phyloP scores from a whole-genome alignment of 768 basidiomycete genomes.

The Termitomyces sp. region DNA sequence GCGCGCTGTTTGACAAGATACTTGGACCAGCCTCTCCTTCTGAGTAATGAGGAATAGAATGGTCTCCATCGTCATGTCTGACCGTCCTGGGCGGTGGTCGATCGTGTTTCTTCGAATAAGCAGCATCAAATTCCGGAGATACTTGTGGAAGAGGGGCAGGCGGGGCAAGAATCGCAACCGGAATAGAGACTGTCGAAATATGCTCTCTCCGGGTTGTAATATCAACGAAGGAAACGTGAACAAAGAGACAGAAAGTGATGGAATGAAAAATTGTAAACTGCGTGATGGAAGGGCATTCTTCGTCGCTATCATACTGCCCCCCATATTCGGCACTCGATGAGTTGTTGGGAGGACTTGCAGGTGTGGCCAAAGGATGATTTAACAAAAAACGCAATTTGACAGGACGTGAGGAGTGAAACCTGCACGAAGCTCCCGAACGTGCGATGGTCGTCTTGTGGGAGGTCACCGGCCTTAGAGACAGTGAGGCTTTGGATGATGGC shows the following conservation, averaged over 20 bases:
- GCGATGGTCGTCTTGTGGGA: slow-evolving; percentile 50
- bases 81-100: slow-evolving; percentile 68
- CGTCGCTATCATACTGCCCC: slow-evolving; percentile 46
- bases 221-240: slow-evolving; percentile 76
- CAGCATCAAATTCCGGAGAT: slow-evolving; percentile 62
- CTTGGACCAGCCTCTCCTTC: slow-evolving; percentile 76
- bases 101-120: slow-evolving; percentile 87
- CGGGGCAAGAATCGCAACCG: slow-evolving; percentile 66
- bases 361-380: slow-evolving; percentile 53
- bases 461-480: slow-evolving; percentile 16
- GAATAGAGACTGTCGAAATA: slow-evolving; percentile 57
- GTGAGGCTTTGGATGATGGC: slow-evolving; percentile 37
- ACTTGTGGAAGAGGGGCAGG: slow-evolving; percentile 77
- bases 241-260: slow-evolving; percentile 71
- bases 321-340: slow-evolving; percentile 37
- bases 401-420: slow-evolving; percentile 73
- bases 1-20: slow-evolving; percentile 53
- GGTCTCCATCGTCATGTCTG: slow-evolving; percentile 60
- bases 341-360: slow-evolving; percentile 37
- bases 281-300: slow-evolving; percentile 70
- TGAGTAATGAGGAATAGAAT: slow-evolving; percentile 57
- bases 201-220: slow-evolving; percentile 63
- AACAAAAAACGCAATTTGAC: slow-evolving; percentile 79
- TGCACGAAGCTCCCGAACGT: slow-evolving; percentile 86
- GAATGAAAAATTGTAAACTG: slow-evolving; percentile 79